phyloP scores from a whole-genome alignment of 1,139 yeast genomes.

The Lodderomyces margitis region DNA sequence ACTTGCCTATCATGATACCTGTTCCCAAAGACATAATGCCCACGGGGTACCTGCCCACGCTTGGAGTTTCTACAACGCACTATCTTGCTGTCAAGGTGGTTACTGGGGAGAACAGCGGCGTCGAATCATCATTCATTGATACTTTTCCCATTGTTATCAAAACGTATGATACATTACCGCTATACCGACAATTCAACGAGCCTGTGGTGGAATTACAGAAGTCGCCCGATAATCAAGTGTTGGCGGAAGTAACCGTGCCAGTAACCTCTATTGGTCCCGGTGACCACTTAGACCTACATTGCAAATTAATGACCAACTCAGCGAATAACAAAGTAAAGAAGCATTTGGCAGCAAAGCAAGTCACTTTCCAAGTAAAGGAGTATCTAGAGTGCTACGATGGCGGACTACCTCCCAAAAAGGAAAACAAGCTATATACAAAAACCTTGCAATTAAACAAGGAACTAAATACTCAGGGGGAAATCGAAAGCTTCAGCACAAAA shows the following conservation, averaged over 20 bases:
- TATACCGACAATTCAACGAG: conserved; percentile 54
- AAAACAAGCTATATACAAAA: conserved; percentile 30
- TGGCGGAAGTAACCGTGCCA: conserved; percentile 44
- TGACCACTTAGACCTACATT: conserved; percentile 40
- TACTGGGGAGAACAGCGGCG: conserved; percentile 31
- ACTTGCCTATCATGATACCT: conserved; percentile 58
- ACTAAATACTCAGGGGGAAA: conserved; percentile 33
- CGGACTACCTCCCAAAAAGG: conserved; percentile 41
- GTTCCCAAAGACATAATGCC: conserved; percentile 55
- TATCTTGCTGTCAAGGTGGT: conserved; percentile 32
- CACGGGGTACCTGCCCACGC: conserved; percentile 37
- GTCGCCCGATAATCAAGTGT: conserved; percentile 41
- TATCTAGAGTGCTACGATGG: conserved; percentile 48
- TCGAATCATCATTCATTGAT: conserved; percentile 33
- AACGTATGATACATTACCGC: conserved; percentile 51
- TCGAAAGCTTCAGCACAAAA: conserved; percentile 25
- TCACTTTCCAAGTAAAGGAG: conserved; percentile 52
- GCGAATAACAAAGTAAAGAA: conserved; percentile 32
- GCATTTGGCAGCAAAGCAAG: conserved; percentile 41
- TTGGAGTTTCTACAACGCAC: conserved; percentile 44
- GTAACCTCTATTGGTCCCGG: conserved; percentile 50
- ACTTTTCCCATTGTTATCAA: conserved; percentile 49
- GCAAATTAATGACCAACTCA: conserved; percentile 39
- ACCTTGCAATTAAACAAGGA: conserved; percentile 24
- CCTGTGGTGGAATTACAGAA: conserved; percentile 39